phyloP scores from a whole-genome alignment of 1,139 yeast species.

The Kluyveromyces sp. region DNA sequence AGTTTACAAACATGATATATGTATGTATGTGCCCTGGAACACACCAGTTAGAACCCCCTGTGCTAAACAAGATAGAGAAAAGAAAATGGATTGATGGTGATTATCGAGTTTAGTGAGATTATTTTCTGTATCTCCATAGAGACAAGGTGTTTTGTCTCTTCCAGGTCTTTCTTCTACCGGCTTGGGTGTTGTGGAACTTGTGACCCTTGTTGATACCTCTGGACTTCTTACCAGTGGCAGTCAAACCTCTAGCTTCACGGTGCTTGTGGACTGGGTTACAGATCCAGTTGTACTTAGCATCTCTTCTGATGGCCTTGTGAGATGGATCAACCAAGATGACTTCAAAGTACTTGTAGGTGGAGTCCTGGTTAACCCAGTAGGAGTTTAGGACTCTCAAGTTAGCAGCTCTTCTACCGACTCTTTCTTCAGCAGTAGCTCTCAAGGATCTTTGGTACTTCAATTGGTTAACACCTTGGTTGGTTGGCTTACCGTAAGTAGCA shows the following conservation, averaged over 20 bases:
- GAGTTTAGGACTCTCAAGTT: slow-evolving; percentile 99
- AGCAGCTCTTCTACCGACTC: slow-evolving; percentile 98
- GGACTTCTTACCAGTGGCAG: slow-evolving; percentile 97
- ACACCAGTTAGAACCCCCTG: no score
- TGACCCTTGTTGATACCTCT: slow-evolving; percentile 99
- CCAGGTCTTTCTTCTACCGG: slow-evolving; percentile 99
- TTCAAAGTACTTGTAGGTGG: slow-evolving; percentile 98
- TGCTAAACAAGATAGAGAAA: neutral
- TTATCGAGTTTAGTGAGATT: slow-evolving; percentile 30
- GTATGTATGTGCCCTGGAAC: no score
- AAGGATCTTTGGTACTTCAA: slow-evolving; percentile 98
- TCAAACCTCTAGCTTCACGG: slow-evolving; percentile 99
- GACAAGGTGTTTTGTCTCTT: slow-evolving; percentile 98
- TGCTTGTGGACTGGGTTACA: slow-evolving; percentile 99
- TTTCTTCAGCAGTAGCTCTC: slow-evolving; percentile 98
- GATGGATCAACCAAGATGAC: slow-evolving; percentile 95
- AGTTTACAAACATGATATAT: no score
- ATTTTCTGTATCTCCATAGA: slow-evolving; percentile 99
- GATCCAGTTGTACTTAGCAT: slow-evolving; percentile 99
- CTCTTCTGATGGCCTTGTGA: slow-evolving; percentile 99
- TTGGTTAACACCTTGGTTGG: slow-evolving; percentile 99
- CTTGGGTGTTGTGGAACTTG: slow-evolving; percentile 94
- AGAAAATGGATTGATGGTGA: neutral
- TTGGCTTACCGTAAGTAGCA: slow-evolving; percentile 99
- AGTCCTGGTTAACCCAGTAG: slow-evolving; percentile 99